phyloP scores from a whole-genome alignment of 192 early-diverging fungal species.

The Thamnidium elegans region DNA sequence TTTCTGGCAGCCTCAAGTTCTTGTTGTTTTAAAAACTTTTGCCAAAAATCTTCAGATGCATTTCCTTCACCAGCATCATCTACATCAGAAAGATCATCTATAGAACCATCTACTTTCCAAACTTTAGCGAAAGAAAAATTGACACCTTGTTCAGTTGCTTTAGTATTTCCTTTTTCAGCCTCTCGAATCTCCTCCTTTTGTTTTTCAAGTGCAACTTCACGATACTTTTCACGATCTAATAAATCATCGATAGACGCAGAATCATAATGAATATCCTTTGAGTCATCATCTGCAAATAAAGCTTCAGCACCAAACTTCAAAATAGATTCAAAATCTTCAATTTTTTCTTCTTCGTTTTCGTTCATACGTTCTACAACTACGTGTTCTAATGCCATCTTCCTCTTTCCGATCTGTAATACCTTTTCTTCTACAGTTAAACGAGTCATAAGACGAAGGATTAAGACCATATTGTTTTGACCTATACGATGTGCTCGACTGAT shows the following conservation, averaged over 20 bases:
- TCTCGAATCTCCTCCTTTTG: neutral
- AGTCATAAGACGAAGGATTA: slow-evolving; percentile 65
- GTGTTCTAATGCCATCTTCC: slow-evolving; percentile 74
- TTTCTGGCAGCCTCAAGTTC: neutral
- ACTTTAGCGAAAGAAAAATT: slow-evolving; percentile 22
- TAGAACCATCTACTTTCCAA: slow-evolving; percentile 5
- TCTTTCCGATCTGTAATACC: slow-evolving; percentile 70
- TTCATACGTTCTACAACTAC: slow-evolving; percentile 70
- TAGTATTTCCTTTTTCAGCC: neutral
- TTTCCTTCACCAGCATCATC: neutral
- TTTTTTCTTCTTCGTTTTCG: slow-evolving; percentile 49
- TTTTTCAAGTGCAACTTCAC: neutral
- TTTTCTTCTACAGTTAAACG: slow-evolving; percentile 59
- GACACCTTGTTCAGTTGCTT: neutral
- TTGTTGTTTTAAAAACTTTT: slow-evolving; percentile 25
- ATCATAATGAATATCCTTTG: slow-evolving; percentile 51
- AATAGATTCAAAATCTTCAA: slow-evolving; percentile 59
- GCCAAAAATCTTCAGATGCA: slow-evolving; percentile 32
- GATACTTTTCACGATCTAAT: slow-evolving; percentile 45
- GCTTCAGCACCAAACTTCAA: slow-evolving; percentile 67
- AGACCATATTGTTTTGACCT: slow-evolving; percentile 64
- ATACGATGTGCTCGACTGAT: slow-evolving; percentile 72
- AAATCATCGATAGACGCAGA: slow-evolving; percentile 57
- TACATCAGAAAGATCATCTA: slow-evolving; percentile 40
- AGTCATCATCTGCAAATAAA: slow-evolving; percentile 57